Conservation (phyloP, 2,329 filamentous ascomycete species). For the Fusarium pilosicola region DNA sequence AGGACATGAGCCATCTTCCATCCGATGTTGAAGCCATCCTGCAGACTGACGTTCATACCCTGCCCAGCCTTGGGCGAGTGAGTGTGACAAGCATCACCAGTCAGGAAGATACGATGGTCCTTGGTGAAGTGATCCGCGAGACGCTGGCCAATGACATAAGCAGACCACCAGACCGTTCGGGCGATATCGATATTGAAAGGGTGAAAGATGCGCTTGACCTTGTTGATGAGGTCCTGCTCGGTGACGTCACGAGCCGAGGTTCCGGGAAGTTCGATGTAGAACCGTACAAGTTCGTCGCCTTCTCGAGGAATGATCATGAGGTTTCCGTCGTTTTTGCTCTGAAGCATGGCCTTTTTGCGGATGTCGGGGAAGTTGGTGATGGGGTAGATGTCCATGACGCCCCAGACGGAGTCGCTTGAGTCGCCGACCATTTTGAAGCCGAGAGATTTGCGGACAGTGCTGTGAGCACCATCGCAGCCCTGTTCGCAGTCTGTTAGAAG, state of each 20-base stretch:
- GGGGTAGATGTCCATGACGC: slow-evolving; percentile 42
- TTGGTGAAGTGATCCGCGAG: slow-evolving; percentile 52
- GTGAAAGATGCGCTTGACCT: slow-evolving; percentile 62
- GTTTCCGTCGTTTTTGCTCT: slow-evolving; percentile 33
- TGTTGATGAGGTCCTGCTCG: slow-evolving; percentile 45
- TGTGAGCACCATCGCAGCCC: slow-evolving; percentile 42
- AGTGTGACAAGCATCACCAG: slow-evolving; percentile 69
- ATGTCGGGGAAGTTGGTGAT: slow-evolving; percentile 45
- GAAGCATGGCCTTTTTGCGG: slow-evolving; percentile 44
- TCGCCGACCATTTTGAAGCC: slow-evolving; percentile 43
- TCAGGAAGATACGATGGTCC: slow-evolving; percentile 71
- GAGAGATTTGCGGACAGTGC: slow-evolving; percentile 37
- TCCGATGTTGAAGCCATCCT: slow-evolving; percentile 66
- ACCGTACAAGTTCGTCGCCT: slow-evolving; percentile 35
- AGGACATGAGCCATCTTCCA: slow-evolving; percentile 64
- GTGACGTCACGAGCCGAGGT: slow-evolving; percentile 15
- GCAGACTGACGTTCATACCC: slow-evolving; percentile 78
- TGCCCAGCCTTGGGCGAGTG: slow-evolving; percentile 70
- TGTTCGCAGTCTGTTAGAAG: accelerated
- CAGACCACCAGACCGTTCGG: slow-evolving; percentile 40
- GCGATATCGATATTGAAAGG: slow-evolving; percentile 61
- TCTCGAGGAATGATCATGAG: slow-evolving; percentile 45
- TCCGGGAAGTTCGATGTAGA: slow-evolving; percentile 34
- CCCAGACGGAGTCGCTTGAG: slow-evolving; percentile 45
- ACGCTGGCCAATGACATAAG: slow-evolving; percentile 72